phyloP scores from a whole-genome alignment of 352 stramenopile species.

The Globisporangium radiosum region DNA sequence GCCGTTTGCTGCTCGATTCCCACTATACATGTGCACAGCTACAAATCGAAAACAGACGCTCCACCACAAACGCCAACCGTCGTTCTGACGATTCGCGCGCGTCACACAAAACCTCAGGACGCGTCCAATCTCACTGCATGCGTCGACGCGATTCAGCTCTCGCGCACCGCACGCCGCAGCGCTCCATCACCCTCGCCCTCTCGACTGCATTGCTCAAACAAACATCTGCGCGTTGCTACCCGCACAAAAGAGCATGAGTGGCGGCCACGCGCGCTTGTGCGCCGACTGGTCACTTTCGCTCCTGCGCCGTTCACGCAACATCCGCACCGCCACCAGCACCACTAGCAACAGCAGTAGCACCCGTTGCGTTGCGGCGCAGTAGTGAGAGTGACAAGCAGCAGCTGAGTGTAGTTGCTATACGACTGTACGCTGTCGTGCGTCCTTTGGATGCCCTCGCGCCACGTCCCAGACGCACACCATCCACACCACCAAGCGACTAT shows the following conservation, averaged over 20 bases:
- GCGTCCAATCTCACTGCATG: background rate
- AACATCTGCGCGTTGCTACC: too few species aligned
- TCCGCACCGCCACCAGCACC: too few species aligned
- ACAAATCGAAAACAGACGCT: too few species aligned
- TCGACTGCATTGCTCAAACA: slow-evolving; percentile 10
- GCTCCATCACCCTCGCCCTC: background rate
- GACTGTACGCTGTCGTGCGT: background rate
- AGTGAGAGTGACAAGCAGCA: background rate
- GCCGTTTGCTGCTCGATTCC: too few species aligned
- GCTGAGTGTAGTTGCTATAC: background rate
- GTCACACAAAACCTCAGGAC: too few species aligned
- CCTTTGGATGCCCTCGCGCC: background rate
- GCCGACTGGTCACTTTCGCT: too few species aligned
- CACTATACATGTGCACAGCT: too few species aligned
- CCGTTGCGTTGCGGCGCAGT: background rate
- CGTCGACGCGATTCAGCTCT: background rate
- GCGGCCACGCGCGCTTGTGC: background rate
- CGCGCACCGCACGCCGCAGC: too few species aligned
- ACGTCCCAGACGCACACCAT: background rate
- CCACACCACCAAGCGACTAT: too few species aligned
- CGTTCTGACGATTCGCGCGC: too few species aligned
- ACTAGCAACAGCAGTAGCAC: background rate
- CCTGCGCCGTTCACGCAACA: too few species aligned
- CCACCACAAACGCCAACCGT: too few species aligned
- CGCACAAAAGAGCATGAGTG: background rate